phyloP scores from a whole-genome alignment of 2,329 filamentous ascomycete species.

The Talaromyces atroroseus region DNA sequence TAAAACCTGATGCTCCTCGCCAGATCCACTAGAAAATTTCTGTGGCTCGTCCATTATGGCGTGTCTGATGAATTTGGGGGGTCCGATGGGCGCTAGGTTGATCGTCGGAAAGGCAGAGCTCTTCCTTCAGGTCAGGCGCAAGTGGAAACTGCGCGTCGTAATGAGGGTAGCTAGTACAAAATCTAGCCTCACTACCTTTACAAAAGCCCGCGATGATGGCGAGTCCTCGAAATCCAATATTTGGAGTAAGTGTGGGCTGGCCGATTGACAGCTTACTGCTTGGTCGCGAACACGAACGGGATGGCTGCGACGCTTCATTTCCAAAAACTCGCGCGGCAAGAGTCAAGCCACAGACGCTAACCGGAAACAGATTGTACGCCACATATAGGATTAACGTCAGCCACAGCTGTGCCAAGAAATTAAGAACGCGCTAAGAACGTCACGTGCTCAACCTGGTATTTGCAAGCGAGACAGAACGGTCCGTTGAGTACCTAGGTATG shows the following conservation, averaged over 20 bases:
- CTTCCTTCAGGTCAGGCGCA: slow-evolving; percentile 10
- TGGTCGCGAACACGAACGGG: slow-evolving; percentile 15
- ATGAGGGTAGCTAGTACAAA: not conserved
- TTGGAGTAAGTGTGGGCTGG: slow-evolving; percentile 10
- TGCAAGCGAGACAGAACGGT: no score
- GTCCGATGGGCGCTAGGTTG: slow-evolving; percentile 27
- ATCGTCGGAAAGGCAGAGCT: slow-evolving; percentile 18
- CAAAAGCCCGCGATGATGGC: not conserved
- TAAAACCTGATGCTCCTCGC: slow-evolving; percentile 24
- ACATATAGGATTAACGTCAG: not conserved
- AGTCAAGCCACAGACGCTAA: slow-evolving; percentile 6
- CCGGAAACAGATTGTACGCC: slow-evolving; percentile 6
- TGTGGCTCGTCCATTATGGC: slow-evolving; percentile 34
- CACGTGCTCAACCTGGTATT: no score
- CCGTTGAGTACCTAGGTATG: no score
- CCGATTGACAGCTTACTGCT: slow-evolving; percentile 3
- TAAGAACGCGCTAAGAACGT: no score
- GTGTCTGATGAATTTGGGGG: slow-evolving; percentile 22
- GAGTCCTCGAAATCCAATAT: slow-evolving; percentile 1
- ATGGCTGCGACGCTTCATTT: slow-evolving; percentile 12
- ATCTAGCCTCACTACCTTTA: not conserved
- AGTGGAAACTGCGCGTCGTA: slow-evolving; percentile 10
- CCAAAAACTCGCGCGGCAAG: slow-evolving; percentile 19
- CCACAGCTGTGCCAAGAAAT: not conserved
- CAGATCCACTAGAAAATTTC: slow-evolving; percentile 21